These are phyloP conservation scores for Coprinopsis strossmayeri DNA, from an alignment of 768 basidiomycete genomes.

Conservation along the genomic window DNA sequence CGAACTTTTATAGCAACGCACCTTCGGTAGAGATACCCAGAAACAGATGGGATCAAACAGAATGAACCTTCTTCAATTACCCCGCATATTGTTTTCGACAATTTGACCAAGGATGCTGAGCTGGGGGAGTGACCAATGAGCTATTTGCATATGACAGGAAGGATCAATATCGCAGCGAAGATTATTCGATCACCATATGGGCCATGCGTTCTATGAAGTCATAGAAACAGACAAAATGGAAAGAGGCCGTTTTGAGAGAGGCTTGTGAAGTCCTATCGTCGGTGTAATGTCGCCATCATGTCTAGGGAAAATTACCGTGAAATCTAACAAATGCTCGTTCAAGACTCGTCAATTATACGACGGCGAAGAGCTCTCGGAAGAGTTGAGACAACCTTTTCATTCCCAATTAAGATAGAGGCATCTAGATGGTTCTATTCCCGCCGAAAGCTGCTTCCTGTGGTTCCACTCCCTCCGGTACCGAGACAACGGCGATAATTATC, in stretches of 20 bases:
- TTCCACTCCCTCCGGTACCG: neutral
- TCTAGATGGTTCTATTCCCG: neutral
- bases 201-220: neutral
- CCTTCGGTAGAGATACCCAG: neutral
- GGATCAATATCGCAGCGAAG: conserved; percentile 7
- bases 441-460: neutral
- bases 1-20: neutral
- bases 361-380: no score
- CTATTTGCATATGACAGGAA: neutral
- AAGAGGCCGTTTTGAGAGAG: neutral
- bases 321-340: no score
- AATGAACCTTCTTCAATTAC: neutral
- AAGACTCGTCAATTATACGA: no score
- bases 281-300: no score
- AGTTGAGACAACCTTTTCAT: neutral
- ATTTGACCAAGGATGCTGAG: conserved; percentile 2
- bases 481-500: neutral
- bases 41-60: neutral
- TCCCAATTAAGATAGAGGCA: neutral
- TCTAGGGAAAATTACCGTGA: no score
- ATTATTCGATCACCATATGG: neutral
- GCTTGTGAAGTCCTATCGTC: no score
- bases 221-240: neutral
- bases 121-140: neutral
- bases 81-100: neutral